Evolutionary conservation across 192 early-diverging fungal genomes (phyloP).

Genomic region (Rhizoclosmatium sp.): DNA sequence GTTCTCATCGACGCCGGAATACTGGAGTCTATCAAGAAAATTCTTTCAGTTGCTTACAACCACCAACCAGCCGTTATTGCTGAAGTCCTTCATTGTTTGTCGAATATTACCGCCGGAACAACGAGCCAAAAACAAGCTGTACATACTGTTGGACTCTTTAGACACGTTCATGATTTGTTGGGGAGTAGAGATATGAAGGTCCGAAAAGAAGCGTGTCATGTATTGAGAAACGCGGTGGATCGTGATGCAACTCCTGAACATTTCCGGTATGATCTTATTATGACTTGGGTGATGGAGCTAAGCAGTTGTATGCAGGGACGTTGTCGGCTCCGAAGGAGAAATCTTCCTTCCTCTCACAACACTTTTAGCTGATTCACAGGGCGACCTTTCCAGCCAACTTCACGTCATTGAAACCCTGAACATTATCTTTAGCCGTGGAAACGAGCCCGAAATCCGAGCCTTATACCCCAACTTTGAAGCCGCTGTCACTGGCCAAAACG

Average conservation of each 20-base stretch:
- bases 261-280: constrained; percentile 24
- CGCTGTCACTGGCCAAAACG: constrained; percentile 21
- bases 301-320: constrained; percentile 10
- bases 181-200: constrained; percentile 7
- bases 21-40: neutral
- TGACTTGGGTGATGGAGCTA: neutral
- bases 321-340: constrained; percentile 37
- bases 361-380: constrained; percentile 5
- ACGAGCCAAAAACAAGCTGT: constrained; percentile 36
- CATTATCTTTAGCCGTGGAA: constrained; percentile 41
- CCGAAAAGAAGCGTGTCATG: constrained; percentile 39
- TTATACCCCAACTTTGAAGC: constrained; percentile 21
- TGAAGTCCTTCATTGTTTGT: constrained; percentile 38
- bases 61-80: constrained; percentile 13
- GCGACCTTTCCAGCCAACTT: constrained; percentile 17
- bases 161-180: constrained; percentile 15
- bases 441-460: constrained; percentile 33
- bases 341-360: constrained; percentile 23
- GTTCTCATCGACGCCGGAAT: constrained; percentile 32
- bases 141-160: constrained; percentile 20
- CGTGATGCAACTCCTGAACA: constrained; percentile 42
- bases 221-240: constrained; percentile 41
- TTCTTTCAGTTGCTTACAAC: constrained; percentile 6
- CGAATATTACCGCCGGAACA: constrained; percentile 46
- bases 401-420: constrained; percentile 36